Evolutionary conservation across 2,329 filamentous ascomycete species (phyloP), one percentile per base, ranked within the genome.

Genomic region (Purpureocillium lavendulum): DNA sequence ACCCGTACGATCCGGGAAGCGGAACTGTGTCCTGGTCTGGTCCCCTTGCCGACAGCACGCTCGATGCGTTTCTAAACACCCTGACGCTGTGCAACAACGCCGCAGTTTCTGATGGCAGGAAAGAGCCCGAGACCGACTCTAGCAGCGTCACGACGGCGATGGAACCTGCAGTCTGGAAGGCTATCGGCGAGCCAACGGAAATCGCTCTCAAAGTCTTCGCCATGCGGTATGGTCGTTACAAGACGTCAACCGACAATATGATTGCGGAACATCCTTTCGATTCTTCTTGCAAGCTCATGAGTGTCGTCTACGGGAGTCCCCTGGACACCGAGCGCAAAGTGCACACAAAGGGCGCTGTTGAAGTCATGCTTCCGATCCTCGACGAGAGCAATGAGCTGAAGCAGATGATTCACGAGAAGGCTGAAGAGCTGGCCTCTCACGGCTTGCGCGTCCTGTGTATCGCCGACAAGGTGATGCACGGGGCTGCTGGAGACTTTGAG

Each of bases 141-240:
- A 67, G 65, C 35, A 71, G 68, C 26, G 62, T 66, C 36, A 66
- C 67, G 4, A 70, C 66, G 8, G 53, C 63, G n/a, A 60, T 65
- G 12, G 59, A 64, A 13, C 57, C 61, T 21, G 55, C 59, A 4
- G 55, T 64, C 2, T 83, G 78, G 77, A 70, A 66, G 32, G 77
- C 77, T 15, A 62, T 78, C 32, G 81, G 80, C 36, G 79, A 84
- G 48, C 79, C 80, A 4, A 87, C 83, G 4, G 82, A 87, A 49
- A 84, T 87, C 43, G 82, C 83, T 10, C 73, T 87, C 13, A 80
- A 84, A 46, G 81, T 86, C 9, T 81, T 87, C 44, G 80, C 82
- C 35, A 78, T 80, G 63, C 76, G 82, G 14, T 85, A 85, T 49
- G 69, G 71, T 24, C 69, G 70, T 43, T 68, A 64, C 38, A 71